A percentile compares a stretch with the other conserved stretches of the same genome.
Evolutionary conservation across 805 yeast genomes (phyloP).

Genomic region (Debaryomyces castellii): DNA sequence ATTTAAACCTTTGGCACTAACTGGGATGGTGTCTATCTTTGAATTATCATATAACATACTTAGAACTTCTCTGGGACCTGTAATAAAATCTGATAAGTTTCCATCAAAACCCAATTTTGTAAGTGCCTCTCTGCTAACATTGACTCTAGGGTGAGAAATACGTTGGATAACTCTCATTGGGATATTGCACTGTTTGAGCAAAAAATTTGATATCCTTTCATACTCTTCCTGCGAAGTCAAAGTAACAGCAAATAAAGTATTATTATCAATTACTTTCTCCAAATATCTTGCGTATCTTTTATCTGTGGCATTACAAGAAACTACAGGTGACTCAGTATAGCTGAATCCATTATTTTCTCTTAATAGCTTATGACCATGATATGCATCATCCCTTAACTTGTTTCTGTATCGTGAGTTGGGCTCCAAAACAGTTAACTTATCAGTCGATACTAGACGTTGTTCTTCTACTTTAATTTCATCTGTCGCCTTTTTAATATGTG

Average conservation of each 20-base stretch:
- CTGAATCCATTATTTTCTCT: constrained; percentile 39
- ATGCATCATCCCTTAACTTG: constrained; percentile 42
- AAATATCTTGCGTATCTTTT: constrained; percentile 51
- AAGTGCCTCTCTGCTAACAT: constrained; percentile 30
- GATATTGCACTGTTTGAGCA: constrained; percentile 43
- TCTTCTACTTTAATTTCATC: constrained; percentile 10
- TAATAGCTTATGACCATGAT: constrained; percentile 35
- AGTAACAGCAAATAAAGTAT: constrained; percentile 62
- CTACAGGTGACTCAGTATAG: constrained; percentile 73
- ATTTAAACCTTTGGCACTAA: constrained; percentile 47
- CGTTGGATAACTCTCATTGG: constrained; percentile 52
- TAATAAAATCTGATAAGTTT: constrained; percentile 64
- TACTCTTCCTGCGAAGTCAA: constrained; percentile 54
- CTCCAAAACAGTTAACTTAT: constrained; percentile 50
- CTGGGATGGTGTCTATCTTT: constrained; percentile 59
- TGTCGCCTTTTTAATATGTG: constrained; percentile 12
- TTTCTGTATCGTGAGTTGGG: constrained; percentile 23
- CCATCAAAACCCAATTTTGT: constrained; percentile 72
- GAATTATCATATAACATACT: constrained; percentile 64
- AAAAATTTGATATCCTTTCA: constrained; percentile 35
- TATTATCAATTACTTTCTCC: constrained; percentile 54
- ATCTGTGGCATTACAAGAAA: constrained; percentile 58
- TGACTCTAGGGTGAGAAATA: constrained; percentile 18
- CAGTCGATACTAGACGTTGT: constrained; percentile 41
- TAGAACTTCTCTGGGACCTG: constrained; percentile 72